phyloP scores from a whole-genome alignment of 2,329 filamentous ascomycete species.

The Cercospora janseana region DNA sequence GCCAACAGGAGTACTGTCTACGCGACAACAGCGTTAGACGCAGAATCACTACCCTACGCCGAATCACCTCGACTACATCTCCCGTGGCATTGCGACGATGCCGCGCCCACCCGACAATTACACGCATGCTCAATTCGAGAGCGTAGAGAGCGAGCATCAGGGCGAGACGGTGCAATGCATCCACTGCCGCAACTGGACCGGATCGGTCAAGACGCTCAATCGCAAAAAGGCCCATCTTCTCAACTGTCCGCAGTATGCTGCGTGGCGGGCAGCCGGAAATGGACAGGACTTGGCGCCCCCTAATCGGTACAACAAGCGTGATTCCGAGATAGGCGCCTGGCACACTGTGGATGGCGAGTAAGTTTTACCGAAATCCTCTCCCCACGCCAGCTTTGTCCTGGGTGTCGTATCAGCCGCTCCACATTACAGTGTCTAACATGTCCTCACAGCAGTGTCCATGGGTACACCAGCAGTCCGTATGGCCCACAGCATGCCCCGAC shows the following conservation, averaged over 20 bases:
- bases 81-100: constrained; percentile 17
- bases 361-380: constrained; percentile 15
- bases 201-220: constrained; percentile 34
- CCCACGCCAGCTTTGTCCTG: constrained; percentile 7
- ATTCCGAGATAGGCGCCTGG: constrained; percentile 24
- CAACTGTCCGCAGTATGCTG: constrained; percentile 32
- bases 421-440: constrained; percentile 9
- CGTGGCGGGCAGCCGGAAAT: constrained; percentile 35
- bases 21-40: not conserved
- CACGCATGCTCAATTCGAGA: constrained; percentile 32
- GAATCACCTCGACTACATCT: not conserved
- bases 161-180: constrained; percentile 35
- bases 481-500: constrained; percentile 18
- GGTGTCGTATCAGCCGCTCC: not conserved
- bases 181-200: constrained; percentile 37
- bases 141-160: constrained; percentile 28
- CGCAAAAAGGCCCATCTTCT: constrained; percentile 37
- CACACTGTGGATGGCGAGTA: constrained; percentile 27
- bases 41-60: not conserved
- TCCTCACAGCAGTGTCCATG: constrained; percentile 6
- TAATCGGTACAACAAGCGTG: constrained; percentile 35
- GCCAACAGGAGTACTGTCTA: not conserved
- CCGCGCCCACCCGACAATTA: constrained; percentile 31
- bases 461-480: constrained; percentile 23
- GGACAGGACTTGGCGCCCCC: constrained; percentile 36